Evolutionary conservation across 257 asterid species (phyloP).

Genomic region (Vinca minor): DNA sequence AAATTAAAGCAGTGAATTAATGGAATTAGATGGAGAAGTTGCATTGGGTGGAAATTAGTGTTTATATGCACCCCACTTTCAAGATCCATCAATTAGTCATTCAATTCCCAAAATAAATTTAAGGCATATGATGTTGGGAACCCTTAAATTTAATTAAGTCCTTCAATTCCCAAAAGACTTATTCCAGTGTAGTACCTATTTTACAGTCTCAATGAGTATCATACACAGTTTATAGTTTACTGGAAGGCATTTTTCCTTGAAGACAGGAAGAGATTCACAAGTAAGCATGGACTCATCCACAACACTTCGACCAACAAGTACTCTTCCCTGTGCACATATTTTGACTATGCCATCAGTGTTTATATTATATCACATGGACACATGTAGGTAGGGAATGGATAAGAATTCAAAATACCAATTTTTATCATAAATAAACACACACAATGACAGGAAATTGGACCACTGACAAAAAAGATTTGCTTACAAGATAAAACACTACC

Average conservation of each 20-base stretch:
- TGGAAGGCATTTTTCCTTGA: constrained; percentile 67
- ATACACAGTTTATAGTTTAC: constrained; percentile 96
- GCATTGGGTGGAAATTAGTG: no score
- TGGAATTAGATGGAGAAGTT: no score
- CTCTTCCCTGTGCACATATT: constrained; percentile 62
- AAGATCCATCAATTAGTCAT: no score
- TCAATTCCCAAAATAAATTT: no score
- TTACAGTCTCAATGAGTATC: constrained; percentile 17
- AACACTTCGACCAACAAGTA: constrained; percentile 92
- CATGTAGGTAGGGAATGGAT: constrained; percentile 15
- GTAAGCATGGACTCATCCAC: constrained; percentile 99
- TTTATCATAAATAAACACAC: not conserved
- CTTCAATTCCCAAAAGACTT: no score
- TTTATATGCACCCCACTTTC: no score
- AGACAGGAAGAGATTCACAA: constrained; percentile 96
- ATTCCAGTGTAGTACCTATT: not conserved
- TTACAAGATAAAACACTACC: not conserved
- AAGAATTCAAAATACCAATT: constrained; percentile 10
- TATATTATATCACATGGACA: constrained; percentile 15
- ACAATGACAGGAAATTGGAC: not conserved
- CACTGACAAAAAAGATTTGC: not conserved
- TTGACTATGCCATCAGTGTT: constrained; percentile 18
- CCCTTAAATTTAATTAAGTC: no score
- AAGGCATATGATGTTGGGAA: no score
- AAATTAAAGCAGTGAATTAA: no score